Percentiles rank a stretch among this genome's conserved stretches.
Evolutionary conservation across 306 rosid species (phyloP).

Genomic region (Alnus glutinosa): DNA sequence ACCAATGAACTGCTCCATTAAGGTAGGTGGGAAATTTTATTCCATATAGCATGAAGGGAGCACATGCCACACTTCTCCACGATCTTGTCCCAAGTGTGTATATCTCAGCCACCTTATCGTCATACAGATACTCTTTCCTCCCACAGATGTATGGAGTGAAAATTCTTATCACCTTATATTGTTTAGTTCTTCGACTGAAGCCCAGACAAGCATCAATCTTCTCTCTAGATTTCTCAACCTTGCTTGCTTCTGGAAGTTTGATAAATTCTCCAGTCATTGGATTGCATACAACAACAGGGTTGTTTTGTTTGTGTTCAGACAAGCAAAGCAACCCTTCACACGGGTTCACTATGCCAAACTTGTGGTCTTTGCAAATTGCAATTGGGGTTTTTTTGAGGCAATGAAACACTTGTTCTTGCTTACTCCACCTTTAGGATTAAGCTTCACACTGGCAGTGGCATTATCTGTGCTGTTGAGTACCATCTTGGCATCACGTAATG

Average conservation of each 20-base stretch:
- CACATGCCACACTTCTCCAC: neutral
- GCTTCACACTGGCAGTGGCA: neutral
- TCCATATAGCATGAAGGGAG: neutral
- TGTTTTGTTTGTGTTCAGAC: neutral
- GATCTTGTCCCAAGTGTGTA: slow-evolving; percentile 11
- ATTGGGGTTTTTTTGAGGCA: neutral
- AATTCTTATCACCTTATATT: slow-evolving; percentile 21
- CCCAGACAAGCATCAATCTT: slow-evolving; percentile 1
- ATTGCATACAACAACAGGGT: slow-evolving; percentile 27
- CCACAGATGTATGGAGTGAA: neutral
- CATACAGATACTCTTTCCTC: no score
- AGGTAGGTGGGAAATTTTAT: slow-evolving; percentile 3
- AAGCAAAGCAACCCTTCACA: slow-evolving; percentile 36
- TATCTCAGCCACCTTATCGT: neutral
- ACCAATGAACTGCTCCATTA: slow-evolving; percentile 28
- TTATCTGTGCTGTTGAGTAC: neutral
- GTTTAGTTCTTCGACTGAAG: slow-evolving; percentile 5
- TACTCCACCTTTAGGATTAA: neutral
- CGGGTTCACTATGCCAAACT: slow-evolving; percentile 12
- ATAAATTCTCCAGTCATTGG: slow-evolving; percentile 26
- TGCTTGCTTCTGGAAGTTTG: slow-evolving; percentile 13
- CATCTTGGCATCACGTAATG: slow-evolving; percentile 20
- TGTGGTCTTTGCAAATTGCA: neutral
- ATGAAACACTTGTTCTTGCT: neutral
- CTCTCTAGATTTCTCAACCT: neutral